Base-by-base conservation (phyloP, 129 eudicot species). In the Arctium lappa region DNA sequence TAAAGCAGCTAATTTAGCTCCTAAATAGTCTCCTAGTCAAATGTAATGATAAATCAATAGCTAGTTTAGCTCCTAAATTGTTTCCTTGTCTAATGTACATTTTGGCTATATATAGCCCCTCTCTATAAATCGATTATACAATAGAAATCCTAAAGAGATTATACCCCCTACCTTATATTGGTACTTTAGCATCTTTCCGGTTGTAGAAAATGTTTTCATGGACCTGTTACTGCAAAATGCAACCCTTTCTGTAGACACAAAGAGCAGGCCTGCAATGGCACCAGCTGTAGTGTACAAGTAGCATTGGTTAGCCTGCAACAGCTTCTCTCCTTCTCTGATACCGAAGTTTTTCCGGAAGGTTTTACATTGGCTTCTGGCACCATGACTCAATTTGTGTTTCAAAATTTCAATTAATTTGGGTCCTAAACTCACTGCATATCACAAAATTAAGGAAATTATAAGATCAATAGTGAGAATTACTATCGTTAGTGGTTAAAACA, bases 251-350 rank as follows among this genome's bases (percentile, higher is more conserved):
- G 79, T 88, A 73, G 88, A 69, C 32, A 88, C 75, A 13, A 83
- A 88, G 31, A 85, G 78, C 46, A 83, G 69, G 69, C 91, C 89
- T 79, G 87, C 79, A 40, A 88, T 82, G 5, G 85, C 83, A 69
- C 85, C 89, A 1, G 86, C 87, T 48, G 87, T 86, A 13, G 89
- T 85, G 75, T 82, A 85, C 39, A 88, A 46, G 56, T 81, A 63
- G 76, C 89, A 88, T 62, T 74, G 71, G 4, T 85, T 69, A 73
- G 89, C 85, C 69, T 88, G 69, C 74, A 82, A 22, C 34, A 85
- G 53, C 73, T 82, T 79, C 77, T 88, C 91, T 2, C 81, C 77
- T 34, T 76, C 83, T 5, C 33, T 38, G 0, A 36, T 69, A 40
- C 85, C 56, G 29, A 88, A 88, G 37, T 66, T 79, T 72, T 75